Evolutionary conservation across 2,329 filamentous ascomycete species (phyloP).

Genomic region (Trichoderma endophyticum): DNA sequence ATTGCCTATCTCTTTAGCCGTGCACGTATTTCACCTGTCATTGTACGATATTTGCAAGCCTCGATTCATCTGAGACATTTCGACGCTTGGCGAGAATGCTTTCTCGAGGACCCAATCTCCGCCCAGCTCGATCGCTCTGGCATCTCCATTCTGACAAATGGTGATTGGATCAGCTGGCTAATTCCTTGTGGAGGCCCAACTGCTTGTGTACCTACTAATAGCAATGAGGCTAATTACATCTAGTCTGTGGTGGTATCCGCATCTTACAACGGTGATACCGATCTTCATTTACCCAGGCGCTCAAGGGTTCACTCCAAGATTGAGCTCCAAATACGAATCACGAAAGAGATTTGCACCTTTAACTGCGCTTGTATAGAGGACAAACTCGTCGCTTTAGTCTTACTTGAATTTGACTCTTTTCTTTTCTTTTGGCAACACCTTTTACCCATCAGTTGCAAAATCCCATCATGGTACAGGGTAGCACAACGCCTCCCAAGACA

Average conservation of each 20-base stretch:
- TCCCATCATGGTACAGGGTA: background rate
- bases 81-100: background rate
- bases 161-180: background rate
- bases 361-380: background rate
- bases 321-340: background rate
- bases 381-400: background rate
- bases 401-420: background rate
- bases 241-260: background rate
- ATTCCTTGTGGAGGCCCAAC: background rate
- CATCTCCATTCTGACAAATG: background rate
- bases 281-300: background rate
- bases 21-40: background rate
- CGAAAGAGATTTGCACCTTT: background rate
- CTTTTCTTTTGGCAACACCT: background rate
- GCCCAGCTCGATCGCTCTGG: background rate
- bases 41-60: background rate
- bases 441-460: background rate
- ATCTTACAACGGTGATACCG: background rate
- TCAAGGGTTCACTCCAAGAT: background rate
- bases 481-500: background rate
- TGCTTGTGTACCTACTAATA: background rate
- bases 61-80: background rate
- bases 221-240: background rate
- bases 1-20: background rate
- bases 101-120: background rate